Conservation (phyloP, 2,329 filamentous ascomycete species). For the Pseudocercospora pini-densiflorae region DNA sequence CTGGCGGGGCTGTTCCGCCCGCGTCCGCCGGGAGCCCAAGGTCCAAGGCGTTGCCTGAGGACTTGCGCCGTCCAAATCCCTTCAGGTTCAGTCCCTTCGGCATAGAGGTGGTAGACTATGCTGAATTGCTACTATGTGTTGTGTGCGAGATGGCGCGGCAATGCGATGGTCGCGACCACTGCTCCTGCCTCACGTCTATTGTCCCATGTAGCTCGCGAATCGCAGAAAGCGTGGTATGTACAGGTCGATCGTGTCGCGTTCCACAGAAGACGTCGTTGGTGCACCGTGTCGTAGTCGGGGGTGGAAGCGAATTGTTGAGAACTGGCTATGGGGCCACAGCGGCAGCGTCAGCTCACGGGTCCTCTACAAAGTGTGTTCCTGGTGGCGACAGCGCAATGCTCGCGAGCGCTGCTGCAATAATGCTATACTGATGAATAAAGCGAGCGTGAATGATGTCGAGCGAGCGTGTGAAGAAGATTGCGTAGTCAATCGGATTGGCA, state of each 20-base stretch:
- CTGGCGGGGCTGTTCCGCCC: slow-evolving; percentile 21
- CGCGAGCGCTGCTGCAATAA: neutral
- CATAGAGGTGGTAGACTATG: slow-evolving; percentile 44
- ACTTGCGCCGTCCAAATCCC: slow-evolving; percentile 58
- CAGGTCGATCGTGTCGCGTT: slow-evolving; percentile 20
- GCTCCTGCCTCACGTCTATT: slow-evolving; percentile 15
- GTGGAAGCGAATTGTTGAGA: neutral
- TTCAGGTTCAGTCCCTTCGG: slow-evolving; percentile 60
- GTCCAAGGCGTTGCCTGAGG: slow-evolving; percentile 59
- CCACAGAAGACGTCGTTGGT: slow-evolving; percentile 12
- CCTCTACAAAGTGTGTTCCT: neutral
- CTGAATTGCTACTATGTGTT: slow-evolving; percentile 11
- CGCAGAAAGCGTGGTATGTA: slow-evolving; percentile 21
- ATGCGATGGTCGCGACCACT: slow-evolving; percentile 9
- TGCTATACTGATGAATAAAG: neutral
- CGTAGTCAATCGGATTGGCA: neutral
- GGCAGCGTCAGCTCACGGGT: neutral
- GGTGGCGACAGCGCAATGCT: neutral
- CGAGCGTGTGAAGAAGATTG: neutral
- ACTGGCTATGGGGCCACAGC: neutral
- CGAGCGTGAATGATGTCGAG: neutral
- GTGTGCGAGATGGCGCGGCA: slow-evolving; percentile 12
- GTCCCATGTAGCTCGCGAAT: slow-evolving; percentile 21
- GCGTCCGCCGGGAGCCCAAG: slow-evolving; percentile 39
- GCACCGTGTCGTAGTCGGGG: neutral